Base-by-base conservation (phyloP, 345 rosid species). In the Arabis hirsuta region DNA sequence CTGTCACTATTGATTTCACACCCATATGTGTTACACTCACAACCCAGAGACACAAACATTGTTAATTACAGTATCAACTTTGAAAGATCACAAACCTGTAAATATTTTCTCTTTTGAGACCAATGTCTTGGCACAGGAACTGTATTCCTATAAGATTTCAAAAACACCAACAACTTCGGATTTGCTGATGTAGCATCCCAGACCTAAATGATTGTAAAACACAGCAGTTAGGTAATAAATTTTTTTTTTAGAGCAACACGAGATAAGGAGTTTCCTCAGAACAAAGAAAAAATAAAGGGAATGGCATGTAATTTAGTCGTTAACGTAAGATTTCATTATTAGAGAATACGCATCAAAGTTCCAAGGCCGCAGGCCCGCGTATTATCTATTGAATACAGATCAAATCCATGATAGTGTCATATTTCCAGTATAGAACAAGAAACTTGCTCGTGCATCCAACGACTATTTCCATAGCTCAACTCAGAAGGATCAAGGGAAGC, bases 71-170 rank as follows among this genome's bases (percentile, higher is more conserved):
- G 48, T 14, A 61, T 22, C 72, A 41, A 69, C 74, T 31, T 27
- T 1, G 29, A 66, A 59, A 51, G 61, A 71, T 22, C 22, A 84
- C 94, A 79, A 83, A 96, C 99, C 99, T 92, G 99, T 85, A 96
- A 81, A 81, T 86, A 96, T 79, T 92, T 96, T 77, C 99, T 85
- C 77, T 96, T 96, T 84, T 96, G 99, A 69, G 90, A 90, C 99
- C 99, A 96, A 70, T 96, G 99, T 74, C 99, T 90, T 14, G 99
- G 99, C 36, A 96, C 99, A 26, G 98, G 98, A 73, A 96, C 99
- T 65, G 95, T 85, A 69, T 96, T 96, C 81, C 96, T 80, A 73
- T 90, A 95, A 5, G 99, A 86, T 77, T 95, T 95, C 82, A 96
- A 66, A 82, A 72, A 96, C 52, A 96, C 99, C 73, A 96, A 83